Evolutionary conservation across 2,329 filamentous ascomycete species (phyloP), one percentile per base, ranked within the genome.

Genomic region (Clarireedia sp.): DNA sequence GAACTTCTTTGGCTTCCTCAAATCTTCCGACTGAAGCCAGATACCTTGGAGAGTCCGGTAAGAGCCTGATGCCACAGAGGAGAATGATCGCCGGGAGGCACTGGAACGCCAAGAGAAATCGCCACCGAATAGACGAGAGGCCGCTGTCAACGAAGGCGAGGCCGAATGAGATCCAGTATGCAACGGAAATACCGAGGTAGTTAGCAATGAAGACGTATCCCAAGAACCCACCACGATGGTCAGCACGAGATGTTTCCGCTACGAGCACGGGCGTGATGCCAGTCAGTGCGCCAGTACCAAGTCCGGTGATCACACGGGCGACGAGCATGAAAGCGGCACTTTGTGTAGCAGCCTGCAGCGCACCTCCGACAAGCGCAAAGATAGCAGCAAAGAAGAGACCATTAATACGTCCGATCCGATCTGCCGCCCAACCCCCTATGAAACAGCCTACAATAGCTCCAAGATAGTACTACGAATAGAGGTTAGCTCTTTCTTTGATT

Each of bases 371-470:
- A 16, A 68, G 37, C 19, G 60, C 65, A 54, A 66, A 62, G 8
- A 63, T 63, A 1, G 75, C 69, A 1, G 75, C 75, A 26, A 75
- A 65, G 51, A 78, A 71, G 43, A 79, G 66, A 48, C 75, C 75
- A 54, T 75, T 76, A 61, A 77, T 78, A 29, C 78, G 75, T n/a
- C 78, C 78, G 38, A 78, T 72, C 19, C 70, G 23, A 61, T 81
- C 78, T n/a, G 74, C 78, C 19, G 75, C 64, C 72, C 74, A 75
- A 37, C 70, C 76, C 59, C 75, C 71, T 47, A 64, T 59, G 48
- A 68, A 67, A 50, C 59, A 58, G 10, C 62, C 66, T 36, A 61
- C 59, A 29, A 68, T 66, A 26, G 64, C 60, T 26, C 66, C 66
- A 17, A 68, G 64, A 51, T 68, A 68, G 56, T 68, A 67, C 17